These are phyloP conservation scores for Lactifluus piperatus DNA, from an alignment of 768 basidiomycete species.

Conservation along the genomic window DNA sequence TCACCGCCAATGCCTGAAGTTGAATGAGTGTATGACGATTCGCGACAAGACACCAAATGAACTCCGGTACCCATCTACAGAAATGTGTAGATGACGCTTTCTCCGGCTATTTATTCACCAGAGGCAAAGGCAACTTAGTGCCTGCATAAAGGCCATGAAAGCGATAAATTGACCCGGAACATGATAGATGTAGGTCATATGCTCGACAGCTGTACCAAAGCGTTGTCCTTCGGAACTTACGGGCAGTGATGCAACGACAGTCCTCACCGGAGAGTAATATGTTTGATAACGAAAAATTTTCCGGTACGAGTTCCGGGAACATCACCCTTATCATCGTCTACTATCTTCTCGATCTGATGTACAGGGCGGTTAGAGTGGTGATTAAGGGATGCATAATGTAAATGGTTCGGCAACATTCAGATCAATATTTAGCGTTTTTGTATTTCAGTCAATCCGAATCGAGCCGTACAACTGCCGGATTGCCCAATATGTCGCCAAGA, in stretches of 20 bases:
- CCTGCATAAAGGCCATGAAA: background rate
- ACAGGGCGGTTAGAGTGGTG: background rate
- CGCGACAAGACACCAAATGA: background rate
- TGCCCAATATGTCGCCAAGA: constrained; percentile 88
- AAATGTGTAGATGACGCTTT: background rate
- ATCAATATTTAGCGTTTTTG: background rate
- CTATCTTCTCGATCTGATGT: background rate
- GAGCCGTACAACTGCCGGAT: constrained; percentile 74
- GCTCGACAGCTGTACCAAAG: background rate
- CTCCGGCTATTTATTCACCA: background rate
- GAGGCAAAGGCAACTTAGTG: background rate
- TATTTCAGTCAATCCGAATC: constrained; percentile 61
- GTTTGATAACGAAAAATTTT: background rate
- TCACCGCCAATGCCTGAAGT: background rate
- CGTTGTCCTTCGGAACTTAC: background rate
- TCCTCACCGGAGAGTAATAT: background rate
- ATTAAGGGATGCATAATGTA: background rate
- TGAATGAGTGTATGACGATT: constrained; percentile 22
- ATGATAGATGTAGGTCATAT: background rate
- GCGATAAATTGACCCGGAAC: background rate
- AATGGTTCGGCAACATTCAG: background rate
- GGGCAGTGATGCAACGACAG: background rate
- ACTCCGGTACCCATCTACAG: background rate
- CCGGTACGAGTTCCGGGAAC: background rate
- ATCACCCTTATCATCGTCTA: background rate